A percentile compares a stretch with the other conserved stretches of the same genome.
Conservation (phyloP, 2,329 filamentous ascomycete genomes). For the Sphaerulina musiva region DNA sequence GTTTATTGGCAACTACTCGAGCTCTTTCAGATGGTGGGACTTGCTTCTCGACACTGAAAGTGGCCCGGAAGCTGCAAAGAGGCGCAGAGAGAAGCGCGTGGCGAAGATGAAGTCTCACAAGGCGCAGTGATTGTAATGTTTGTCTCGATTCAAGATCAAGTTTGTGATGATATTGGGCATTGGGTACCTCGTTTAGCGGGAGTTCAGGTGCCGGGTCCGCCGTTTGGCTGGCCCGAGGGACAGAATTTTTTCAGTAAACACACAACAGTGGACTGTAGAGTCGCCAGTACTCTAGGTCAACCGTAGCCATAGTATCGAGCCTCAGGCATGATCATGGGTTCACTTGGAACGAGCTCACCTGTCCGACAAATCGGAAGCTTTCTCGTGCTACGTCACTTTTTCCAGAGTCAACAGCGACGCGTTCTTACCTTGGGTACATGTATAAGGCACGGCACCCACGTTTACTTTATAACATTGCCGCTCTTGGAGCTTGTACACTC, state of each 20-base stretch:
- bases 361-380: neutral
- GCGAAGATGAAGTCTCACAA: conserved; percentile 59
- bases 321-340: too few species aligned
- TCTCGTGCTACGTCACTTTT: neutral
- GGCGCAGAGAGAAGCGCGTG: conserved; percentile 71
- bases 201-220: neutral
- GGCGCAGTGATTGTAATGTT: conserved; percentile 2
- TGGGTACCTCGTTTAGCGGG: conserved; percentile 13
- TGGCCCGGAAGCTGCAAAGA: conserved; percentile 77
- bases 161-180: neutral
- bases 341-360: too few species aligned
- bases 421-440: neutral
- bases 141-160: neutral
- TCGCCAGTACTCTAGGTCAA: too few species aligned
- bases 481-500: neutral
- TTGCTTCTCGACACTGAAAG: conserved; percentile 89
- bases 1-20: conserved; percentile 97
- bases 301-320: too few species aligned
- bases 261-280: too few species aligned
- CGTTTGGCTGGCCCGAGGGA: too few species aligned
- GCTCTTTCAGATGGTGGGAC: conserved; percentile 99
- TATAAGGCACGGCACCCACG: too few species aligned
- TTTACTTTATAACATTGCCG: neutral
- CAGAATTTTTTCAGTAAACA: too few species aligned
- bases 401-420: neutral